Conservation (phyloP, 768 basidiomycete species). For the Stropharia rugosoannulata region DNA sequence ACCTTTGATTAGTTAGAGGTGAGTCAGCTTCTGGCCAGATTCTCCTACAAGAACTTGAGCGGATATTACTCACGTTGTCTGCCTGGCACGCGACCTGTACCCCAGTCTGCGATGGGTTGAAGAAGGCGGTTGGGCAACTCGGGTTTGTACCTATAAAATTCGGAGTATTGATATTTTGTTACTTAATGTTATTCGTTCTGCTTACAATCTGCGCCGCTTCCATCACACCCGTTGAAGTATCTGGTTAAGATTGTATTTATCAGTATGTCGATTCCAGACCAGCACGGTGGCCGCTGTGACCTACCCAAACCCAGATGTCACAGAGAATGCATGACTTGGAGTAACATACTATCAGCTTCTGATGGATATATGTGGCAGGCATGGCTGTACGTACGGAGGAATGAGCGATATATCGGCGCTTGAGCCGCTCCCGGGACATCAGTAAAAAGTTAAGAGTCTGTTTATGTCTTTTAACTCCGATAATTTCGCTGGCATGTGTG, state of each 20-base stretch:
- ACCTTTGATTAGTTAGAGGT: too few species aligned
- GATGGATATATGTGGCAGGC: too few species aligned
- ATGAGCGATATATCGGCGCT: slow-evolving; percentile 34
- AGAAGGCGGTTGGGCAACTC: slow-evolving; percentile 30
- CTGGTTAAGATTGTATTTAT: neutral
- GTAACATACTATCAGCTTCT: neutral
- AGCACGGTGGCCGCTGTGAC: neutral
- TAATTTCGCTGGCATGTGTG: too few species aligned
- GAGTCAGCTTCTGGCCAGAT: neutral
- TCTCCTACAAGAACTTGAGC: neutral
- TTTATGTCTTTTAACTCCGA: too few species aligned
- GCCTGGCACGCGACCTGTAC: slow-evolving; percentile 33
- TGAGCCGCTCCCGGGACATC: slow-evolving; percentile 33
- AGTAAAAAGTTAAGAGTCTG: too few species aligned
- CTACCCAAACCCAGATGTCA: slow-evolving; percentile 31
- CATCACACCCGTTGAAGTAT: slow-evolving; percentile 2
- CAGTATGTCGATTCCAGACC: neutral
- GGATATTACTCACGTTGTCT: slow-evolving; percentile 22
- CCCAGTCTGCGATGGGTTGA: slow-evolving; percentile 20
- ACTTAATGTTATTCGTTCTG: neutral
- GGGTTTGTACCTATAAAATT: slow-evolving; percentile 23
- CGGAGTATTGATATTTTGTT: neutral
- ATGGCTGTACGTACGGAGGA: slow-evolving; percentile 22
- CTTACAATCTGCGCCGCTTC: slow-evolving; percentile 2
- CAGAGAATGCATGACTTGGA: slow-evolving; percentile 29